Base-by-base conservation (phyloP, 2,329 filamentous ascomycete genomes). In the Beauveria varroae region DNA sequence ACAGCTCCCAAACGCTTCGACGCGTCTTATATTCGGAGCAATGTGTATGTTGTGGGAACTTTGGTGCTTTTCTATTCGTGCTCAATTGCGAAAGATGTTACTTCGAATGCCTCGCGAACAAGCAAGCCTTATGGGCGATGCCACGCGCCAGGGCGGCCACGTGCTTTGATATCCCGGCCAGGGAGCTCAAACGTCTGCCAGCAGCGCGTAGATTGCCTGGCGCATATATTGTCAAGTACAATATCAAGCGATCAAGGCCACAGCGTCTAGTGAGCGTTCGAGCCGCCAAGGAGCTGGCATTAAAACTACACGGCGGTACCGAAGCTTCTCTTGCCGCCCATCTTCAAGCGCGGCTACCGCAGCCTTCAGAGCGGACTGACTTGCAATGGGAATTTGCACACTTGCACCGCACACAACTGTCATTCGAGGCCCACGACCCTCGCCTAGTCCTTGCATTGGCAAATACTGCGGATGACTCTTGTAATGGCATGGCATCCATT, bases 51-150 rank as follows among this genome's bases (percentile, higher is more conserved):
- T 74, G 71, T 47, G 61, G 64, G 40, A 61, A 67, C 10, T 72
- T 69, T 62, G 71, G 69, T 16, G 65, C 63, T 1, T 72, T 71
- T 57, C 60, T 74, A 14, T 72, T 72, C 50, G 64, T 73, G 34
- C 69, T 71, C 0, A 69, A 69, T 3, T 73, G 69, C 61, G 68
- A 72, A 57, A 68, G 72, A 57, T 63, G 68, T 50, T 74, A 71
- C 61, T 68, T 66, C 28, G 62, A 67, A 50, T 74, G 72, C 53
- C 64, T 74, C 2, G 14, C 49, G 14, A 58, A 65, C 44, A 70
- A 68, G 53, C 63, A 63, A 52, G 63, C 67, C 51, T 63, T 70
- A 14, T 64, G 67, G 54, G 67, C 71, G 66, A 66, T 69, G 46
- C 62, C 67, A 16, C 49, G 54, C 37, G n/a, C 9, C 18, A 40